Evolutionary conservation across 208 protist species (phyloP).

Genomic region (Trichomonas vaginalis): DNA sequence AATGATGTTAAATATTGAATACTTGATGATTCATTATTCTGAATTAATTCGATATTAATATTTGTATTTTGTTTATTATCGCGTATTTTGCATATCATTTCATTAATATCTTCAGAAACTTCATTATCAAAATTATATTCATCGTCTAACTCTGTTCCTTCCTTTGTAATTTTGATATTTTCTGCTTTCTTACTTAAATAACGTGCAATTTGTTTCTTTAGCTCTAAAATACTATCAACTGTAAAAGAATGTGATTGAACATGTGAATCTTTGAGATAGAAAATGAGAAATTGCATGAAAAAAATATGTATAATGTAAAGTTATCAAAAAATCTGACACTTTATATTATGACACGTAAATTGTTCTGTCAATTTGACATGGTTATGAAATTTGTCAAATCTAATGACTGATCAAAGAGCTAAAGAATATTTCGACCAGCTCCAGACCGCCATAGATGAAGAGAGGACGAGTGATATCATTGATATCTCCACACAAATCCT

Average conservation of each 20-base stretch:
- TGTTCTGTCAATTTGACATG: too few relatives aligned
- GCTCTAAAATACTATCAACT: too few relatives aligned
- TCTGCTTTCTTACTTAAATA: background rate
- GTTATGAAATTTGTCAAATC: too few relatives aligned
- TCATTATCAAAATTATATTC: background rate
- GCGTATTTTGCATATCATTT: background rate
- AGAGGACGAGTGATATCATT: background rate
- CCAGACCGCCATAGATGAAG: background rate
- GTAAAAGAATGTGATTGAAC: too few relatives aligned
- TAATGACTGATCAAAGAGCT: background rate
- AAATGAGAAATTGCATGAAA: too few relatives aligned
- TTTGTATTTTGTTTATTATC: background rate
- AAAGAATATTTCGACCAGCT: background rate
- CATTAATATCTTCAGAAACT: background rate
- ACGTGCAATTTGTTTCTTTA: background rate
- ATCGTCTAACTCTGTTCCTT: background rate
- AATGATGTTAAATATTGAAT: background rate
- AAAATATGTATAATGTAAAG: too few relatives aligned
- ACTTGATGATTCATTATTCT: background rate
- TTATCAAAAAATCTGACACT: too few relatives aligned
- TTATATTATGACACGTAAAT: too few relatives aligned
- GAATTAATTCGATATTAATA: background rate
- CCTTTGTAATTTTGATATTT: background rate
- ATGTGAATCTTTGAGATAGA: too few relatives aligned
- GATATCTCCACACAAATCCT: background rate